Percentiles rank a stretch among this genome's conserved stretches.
These are phyloP conservation scores for Pittosporum tobira DNA, from an alignment of 129 eudicot genomes.

Conservation along the genomic window DNA sequence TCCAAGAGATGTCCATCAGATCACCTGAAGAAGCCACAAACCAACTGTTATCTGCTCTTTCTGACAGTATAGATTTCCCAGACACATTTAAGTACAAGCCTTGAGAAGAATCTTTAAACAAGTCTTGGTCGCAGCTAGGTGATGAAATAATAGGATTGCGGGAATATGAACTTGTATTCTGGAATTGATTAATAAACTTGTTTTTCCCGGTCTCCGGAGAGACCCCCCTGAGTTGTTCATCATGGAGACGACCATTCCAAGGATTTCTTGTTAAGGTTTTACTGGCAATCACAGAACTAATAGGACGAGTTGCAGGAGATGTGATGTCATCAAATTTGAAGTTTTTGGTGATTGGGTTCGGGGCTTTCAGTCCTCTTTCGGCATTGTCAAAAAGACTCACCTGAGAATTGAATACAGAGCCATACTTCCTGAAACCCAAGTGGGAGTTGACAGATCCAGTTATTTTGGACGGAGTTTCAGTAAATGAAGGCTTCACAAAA, in stretches of 20 bases:
- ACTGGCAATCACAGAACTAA: conserved; percentile 17
- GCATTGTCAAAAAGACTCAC: conserved; percentile 15
- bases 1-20: conserved; percentile 59
- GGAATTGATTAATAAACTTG: conserved; percentile 25
- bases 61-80: conserved; percentile 26
- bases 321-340: conserved; percentile 34
- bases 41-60: conserved; percentile 20
- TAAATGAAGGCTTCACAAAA: conserved; percentile 23
- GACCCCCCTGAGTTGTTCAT: conserved; percentile 10
- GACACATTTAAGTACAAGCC: conserved; percentile 15
- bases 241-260: conserved; percentile 22
- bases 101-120: conserved; percentile 24
- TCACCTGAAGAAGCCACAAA: conserved; percentile 28
- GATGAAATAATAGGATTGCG: conserved; percentile 33
- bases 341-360: conserved; percentile 17
- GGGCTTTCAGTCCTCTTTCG: conserved; percentile 22
- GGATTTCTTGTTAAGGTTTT: conserved; percentile 34
- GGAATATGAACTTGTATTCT: conserved; percentile 26
- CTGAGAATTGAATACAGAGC: conserved; percentile 21
- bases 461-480: conserved; percentile 21
- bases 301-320: conserved; percentile 15
- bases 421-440: conserved; percentile 11
- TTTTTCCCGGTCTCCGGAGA: conserved; percentile 23
- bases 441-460: conserved; percentile 20
- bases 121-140: conserved; percentile 22